phyloP scores from a whole-genome alignment of 2,329 filamentous ascomycete genomes.

The Periglandula ipomoeae region DNA sequence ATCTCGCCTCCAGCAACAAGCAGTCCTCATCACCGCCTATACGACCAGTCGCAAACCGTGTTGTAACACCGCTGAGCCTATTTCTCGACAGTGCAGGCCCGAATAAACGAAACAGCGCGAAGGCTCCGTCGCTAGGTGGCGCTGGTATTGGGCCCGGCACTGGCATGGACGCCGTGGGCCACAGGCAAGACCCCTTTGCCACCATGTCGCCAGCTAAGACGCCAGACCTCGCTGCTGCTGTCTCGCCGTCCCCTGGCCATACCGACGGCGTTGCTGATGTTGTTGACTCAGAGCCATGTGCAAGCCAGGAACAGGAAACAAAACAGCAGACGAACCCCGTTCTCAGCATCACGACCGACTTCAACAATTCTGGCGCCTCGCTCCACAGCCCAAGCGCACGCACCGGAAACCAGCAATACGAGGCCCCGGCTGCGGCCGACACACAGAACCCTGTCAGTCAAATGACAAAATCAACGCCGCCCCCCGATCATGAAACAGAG shows the following conservation, averaged over 20 bases:
- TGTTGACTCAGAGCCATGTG: constrained; percentile 4
- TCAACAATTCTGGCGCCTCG: constrained; percentile 8
- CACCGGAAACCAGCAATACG: constrained; percentile 9
- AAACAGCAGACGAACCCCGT: background rate
- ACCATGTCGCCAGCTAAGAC: constrained; percentile 10
- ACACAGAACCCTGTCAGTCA: constrained; percentile 3
- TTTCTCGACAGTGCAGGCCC: constrained; percentile 6
- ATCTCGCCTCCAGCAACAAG: constrained; percentile 6
- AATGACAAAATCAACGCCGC: constrained; percentile 8
- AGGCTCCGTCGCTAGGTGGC: background rate
- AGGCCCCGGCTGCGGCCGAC: constrained; percentile 6
- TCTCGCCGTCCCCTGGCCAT: background rate
- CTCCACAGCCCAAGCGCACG: constrained; percentile 9
- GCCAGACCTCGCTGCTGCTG: constrained; percentile 4
- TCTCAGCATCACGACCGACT: constrained; percentile 4
- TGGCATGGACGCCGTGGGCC: constrained; percentile 1
- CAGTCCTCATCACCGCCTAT: constrained; percentile 6
- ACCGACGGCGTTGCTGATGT: constrained; percentile 1
- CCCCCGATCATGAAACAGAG: constrained; percentile 5
- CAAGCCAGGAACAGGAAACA: background rate
- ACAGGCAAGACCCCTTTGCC: constrained; percentile 4
- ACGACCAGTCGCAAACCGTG: constrained; percentile 12
- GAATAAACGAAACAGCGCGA: background rate
- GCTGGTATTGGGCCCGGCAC: background rate
- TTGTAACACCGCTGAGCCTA: constrained; percentile 14